These are phyloP conservation scores for Fusarium chaquense DNA, from an alignment of 2,329 filamentous ascomycete species.

Conservation along the genomic window DNA sequence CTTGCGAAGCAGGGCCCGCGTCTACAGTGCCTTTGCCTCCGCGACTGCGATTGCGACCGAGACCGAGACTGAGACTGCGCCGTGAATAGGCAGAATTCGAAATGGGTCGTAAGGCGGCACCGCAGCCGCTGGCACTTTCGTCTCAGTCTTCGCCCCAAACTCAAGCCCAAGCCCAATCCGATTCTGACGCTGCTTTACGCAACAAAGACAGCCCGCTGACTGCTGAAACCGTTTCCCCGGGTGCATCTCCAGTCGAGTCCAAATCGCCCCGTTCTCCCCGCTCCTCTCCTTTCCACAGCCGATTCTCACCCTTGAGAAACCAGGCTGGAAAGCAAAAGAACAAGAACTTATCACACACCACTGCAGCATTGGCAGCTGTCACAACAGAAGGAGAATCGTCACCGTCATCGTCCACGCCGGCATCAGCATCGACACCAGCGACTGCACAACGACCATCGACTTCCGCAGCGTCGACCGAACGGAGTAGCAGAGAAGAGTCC, in stretches of 20 bases:
- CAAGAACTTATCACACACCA: constrained; percentile 43
- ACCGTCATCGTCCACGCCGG: constrained; percentile 3
- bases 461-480: constrained; percentile 31
- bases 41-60: constrained; percentile 30
- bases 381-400: constrained; percentile 14
- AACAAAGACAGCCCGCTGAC: constrained; percentile 48
- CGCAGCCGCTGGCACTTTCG: constrained; percentile 66
- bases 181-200: constrained; percentile 55
- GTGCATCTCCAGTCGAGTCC: constrained; percentile 52
- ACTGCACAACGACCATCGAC: constrained; percentile 30
- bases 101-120: constrained; percentile 71
- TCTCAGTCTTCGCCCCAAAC: constrained; percentile 38
- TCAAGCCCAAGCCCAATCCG: constrained; percentile 30
- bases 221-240: constrained; percentile 49
- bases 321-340: constrained; percentile 45
- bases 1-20: constrained; percentile 43
- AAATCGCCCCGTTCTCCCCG: constrained; percentile 59
- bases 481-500: constrained; percentile 33
- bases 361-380: constrained; percentile 37
- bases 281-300: constrained; percentile 60
- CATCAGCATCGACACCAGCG: constrained; percentile 1
- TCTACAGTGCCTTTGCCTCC: constrained; percentile 11
- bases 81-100: constrained; percentile 46
- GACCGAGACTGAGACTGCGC: constrained; percentile 43
- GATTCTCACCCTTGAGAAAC: constrained; percentile 54